Percentiles rank a stretch among this genome's conserved stretches.
Conservation (phyloP, 2,329 filamentous ascomycete species). For the Aspergillus ochraceoroseus region DNA sequence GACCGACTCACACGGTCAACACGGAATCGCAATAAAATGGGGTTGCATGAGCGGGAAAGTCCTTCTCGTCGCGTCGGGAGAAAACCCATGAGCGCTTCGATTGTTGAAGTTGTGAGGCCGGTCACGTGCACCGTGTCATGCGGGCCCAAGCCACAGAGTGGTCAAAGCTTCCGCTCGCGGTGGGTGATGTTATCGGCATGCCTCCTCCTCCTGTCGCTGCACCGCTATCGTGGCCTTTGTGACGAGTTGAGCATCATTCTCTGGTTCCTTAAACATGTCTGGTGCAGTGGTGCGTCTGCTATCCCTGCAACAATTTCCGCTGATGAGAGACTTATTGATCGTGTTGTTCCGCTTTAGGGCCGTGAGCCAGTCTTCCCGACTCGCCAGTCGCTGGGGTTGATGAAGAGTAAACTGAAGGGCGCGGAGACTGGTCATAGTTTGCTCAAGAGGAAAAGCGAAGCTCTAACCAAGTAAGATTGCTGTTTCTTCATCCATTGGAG, state of each 20-base stretch:
- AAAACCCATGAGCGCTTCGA: constrained; percentile 16
- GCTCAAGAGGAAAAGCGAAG: constrained; percentile 96
- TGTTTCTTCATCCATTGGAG: not conserved
- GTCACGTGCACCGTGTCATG: constrained; percentile 28
- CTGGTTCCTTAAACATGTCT: constrained; percentile 25
- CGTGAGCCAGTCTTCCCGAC: constrained; percentile 96
- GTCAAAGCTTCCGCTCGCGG: constrained; percentile 23
- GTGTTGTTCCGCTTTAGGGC: constrained; percentile 54
- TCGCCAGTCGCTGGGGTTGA: constrained; percentile 89
- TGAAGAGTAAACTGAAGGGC: constrained; percentile 97
- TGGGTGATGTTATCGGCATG: constrained; percentile 30
- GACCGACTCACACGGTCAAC: constrained; percentile 33
- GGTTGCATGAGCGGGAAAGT: constrained; percentile 27
- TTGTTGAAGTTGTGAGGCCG: constrained; percentile 26
- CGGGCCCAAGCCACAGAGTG: constrained; percentile 15
- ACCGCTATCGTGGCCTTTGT: constrained; percentile 17
- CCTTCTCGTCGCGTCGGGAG: constrained; percentile 27
- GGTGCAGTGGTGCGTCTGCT: constrained; percentile 32
- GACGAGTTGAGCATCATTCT: constrained; percentile 4
- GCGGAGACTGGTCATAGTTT: constrained; percentile 87
- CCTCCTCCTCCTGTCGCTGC: constrained; percentile 12
- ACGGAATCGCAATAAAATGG: constrained; percentile 23
- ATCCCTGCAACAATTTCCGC: not conserved
- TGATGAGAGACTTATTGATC: constrained; percentile 13
- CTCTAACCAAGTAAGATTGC: constrained; percentile 76